These are phyloP conservation scores for Beauveria bassiana DNA, from an alignment of 2,329 filamentous ascomycete genomes.

Conservation along the genomic window DNA sequence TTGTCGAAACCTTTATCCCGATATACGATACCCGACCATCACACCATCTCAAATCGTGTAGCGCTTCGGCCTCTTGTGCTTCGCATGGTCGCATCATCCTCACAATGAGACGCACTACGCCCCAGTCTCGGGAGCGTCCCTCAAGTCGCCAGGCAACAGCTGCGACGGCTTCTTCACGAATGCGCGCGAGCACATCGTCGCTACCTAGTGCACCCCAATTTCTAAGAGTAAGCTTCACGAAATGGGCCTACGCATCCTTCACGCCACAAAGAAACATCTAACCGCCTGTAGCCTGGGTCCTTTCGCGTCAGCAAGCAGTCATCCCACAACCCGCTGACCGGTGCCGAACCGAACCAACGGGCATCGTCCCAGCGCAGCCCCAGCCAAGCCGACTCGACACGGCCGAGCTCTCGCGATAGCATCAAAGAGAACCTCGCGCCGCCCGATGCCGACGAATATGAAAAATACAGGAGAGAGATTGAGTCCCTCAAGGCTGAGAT, in stretches of 20 bases:
- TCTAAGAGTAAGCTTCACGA: conserved; percentile 15
- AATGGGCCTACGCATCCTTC: neutral
- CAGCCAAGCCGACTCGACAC: conserved; percentile 33
- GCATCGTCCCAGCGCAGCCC: conserved; percentile 35
- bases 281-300: conserved; percentile 19
- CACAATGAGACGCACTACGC: conserved; percentile 27
- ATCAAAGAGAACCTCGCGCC: conserved; percentile 54
- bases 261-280: neutral
- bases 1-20: neutral
- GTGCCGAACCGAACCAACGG: conserved; percentile 35
- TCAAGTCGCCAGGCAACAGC: conserved; percentile 23
- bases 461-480: conserved; percentile 46
- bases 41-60: conserved; percentile 11
- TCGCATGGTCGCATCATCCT: conserved; percentile 4
- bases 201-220: conserved; percentile 27
- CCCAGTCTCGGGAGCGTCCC: conserved; percentile 24
- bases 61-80: neutral
- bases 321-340: conserved; percentile 52
- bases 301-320: conserved; percentile 46
- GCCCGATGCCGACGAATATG: conserved; percentile 50
- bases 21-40: conserved; percentile 7
- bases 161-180: conserved; percentile 22
- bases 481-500: conserved; percentile 87
- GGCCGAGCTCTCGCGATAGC: conserved; percentile 46
- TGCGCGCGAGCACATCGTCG: conserved; percentile 29